Conservation (phyloP, 306 rosid species). For the Gastrolobium villosum region DNA sequence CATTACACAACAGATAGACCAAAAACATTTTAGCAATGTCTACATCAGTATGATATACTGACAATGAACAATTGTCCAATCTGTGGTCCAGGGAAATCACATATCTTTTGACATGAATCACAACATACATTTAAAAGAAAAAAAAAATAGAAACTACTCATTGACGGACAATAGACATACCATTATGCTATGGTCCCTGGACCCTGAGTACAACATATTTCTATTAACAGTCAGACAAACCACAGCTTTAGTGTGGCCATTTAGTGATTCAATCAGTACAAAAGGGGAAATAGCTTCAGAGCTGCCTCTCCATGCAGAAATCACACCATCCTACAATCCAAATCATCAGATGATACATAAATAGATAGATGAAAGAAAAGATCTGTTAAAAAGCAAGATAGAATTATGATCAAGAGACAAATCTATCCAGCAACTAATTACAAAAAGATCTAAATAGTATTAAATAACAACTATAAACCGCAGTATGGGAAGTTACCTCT, state of each 20-base stretch:
- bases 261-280: constrained; percentile 36
- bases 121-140: not conserved
- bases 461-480: no score
- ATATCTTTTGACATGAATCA: not conserved
- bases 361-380: not conserved
- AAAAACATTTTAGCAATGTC: not conserved
- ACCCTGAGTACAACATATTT: constrained; percentile 54
- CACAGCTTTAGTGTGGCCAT: constrained; percentile 50
- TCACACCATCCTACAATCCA: constrained; percentile 51
- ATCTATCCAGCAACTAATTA: no score
- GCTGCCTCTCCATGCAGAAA: constrained; percentile 54
- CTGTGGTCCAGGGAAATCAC: not conserved
- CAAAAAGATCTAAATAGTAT: no score
- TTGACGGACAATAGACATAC: constrained; percentile 14
- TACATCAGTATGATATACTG: not conserved
- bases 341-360: not conserved
- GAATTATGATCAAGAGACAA: not conserved
- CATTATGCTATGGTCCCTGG: constrained; percentile 57
- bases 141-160: not conserved
- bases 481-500: no score
- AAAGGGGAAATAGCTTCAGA: constrained; percentile 41
- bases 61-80: not conserved
- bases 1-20: not conserved
- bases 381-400: not conserved
- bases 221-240: constrained; percentile 47